phyloP scores from a whole-genome alignment of 495 filamentous ascomycete genomes.

The Aspergillus asperescens region DNA sequence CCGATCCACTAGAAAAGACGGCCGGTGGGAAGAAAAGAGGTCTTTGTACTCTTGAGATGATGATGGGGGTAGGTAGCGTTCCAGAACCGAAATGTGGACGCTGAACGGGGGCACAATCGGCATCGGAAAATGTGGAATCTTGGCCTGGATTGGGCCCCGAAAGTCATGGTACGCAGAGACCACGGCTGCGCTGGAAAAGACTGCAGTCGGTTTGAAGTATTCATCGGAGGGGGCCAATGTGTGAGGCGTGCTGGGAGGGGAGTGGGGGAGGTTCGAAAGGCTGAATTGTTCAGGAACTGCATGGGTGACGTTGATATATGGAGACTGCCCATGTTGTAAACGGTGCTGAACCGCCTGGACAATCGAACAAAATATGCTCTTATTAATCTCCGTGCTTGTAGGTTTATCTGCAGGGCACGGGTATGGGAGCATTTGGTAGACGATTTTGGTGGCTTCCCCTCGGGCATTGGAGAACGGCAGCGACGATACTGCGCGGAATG shows the following conservation, averaged over 20 bases:
- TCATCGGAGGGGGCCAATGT: constrained; percentile 41
- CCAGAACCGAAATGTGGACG: constrained; percentile 60
- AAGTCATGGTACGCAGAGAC: constrained; percentile 53
- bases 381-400: constrained; percentile 27
- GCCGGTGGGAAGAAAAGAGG: constrained; percentile 52
- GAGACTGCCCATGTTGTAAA: constrained; percentile 39
- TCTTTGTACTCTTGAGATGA: constrained; percentile 55
- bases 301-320: constrained; percentile 59
- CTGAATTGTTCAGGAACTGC: constrained; percentile 59
- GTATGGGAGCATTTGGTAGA: constrained; percentile 60
- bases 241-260: constrained; percentile 55
- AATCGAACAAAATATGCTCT: constrained; percentile 44
- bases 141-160: constrained; percentile 40
- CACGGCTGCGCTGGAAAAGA: constrained; percentile 54
- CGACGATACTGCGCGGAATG: constrained; percentile 29
- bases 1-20: constrained; percentile 62
- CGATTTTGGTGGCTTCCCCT: constrained; percentile 48
- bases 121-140: constrained; percentile 44
- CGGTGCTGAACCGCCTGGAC: constrained; percentile 50
- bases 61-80: constrained; percentile 66
- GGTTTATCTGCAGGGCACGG: constrained; percentile 48
- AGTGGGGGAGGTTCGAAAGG: constrained; percentile 55
- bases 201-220: constrained; percentile 49
- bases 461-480: constrained; percentile 31
- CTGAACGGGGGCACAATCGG: constrained; percentile 61